These are phyloP conservation scores for Podospora appendiculata DNA, from an alignment of 495 filamentous ascomycete genomes.

Conservation along the genomic window DNA sequence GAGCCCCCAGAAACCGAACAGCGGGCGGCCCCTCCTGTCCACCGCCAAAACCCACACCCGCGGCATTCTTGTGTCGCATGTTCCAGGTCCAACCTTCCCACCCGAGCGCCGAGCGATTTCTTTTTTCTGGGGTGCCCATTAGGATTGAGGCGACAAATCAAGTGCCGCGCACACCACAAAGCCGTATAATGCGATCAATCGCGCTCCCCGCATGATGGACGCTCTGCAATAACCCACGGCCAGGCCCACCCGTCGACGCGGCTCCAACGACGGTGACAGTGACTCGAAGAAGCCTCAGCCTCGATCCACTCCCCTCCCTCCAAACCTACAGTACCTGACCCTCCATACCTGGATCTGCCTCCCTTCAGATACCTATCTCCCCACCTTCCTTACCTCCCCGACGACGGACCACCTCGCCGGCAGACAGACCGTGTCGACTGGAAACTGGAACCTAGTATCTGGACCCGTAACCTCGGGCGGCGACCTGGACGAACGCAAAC, in stretches of 20 bases:
- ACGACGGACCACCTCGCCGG: too few relatives aligned
- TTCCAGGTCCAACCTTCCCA: not conserved
- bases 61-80: not conserved
- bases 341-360: too few relatives aligned
- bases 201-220: not conserved
- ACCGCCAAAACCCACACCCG: not conserved
- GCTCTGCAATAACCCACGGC: not conserved
- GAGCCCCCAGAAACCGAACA: too few relatives aligned
- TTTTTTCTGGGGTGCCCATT: not conserved
- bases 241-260: not conserved
- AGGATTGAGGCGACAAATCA: not conserved
- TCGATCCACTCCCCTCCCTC: not conserved
- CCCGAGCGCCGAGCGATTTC: slow-evolving; percentile 6
- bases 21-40: not conserved
- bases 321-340: not conserved
- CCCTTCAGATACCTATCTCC: too few relatives aligned
- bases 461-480: not conserved
- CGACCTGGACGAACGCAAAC: not conserved
- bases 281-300: not conserved
- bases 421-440: not conserved
- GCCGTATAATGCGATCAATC: slow-evolving; percentile 5
- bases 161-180: not conserved
- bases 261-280: not conserved
- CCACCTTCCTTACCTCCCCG: not conserved
- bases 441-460: not conserved